phyloP scores from a whole-genome alignment of 2,329 filamentous ascomycete genomes.

The Graphilbum sp. region DNA sequence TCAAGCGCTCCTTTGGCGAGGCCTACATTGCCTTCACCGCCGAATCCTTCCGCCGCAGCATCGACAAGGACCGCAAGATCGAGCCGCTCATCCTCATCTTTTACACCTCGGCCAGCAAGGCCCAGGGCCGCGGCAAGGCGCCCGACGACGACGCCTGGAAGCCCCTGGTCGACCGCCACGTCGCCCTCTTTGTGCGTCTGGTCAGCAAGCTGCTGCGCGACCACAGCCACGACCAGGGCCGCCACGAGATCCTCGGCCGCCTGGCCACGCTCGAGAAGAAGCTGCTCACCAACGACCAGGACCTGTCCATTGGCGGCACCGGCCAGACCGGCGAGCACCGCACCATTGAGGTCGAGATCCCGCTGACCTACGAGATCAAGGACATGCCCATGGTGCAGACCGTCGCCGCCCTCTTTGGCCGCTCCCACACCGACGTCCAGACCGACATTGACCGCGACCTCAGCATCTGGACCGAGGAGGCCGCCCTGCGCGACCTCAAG shows the following conservation, averaged over 20 bases:
- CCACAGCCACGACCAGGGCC: conserved; percentile 70
- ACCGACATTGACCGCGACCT: conserved; percentile 73
- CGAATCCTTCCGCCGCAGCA: conserved; percentile 69
- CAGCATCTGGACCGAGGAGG: conserved; percentile 75
- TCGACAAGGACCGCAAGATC: conserved; percentile 85
- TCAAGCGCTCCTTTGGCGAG: conserved; percentile 87
- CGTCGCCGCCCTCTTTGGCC: conserved; percentile 73
- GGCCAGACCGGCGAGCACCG: conserved; percentile 42
- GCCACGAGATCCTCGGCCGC: conserved; percentile 66
- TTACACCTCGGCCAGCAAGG: conserved; percentile 86
- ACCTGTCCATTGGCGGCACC: conserved; percentile 51
- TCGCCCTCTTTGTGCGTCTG: conserved; percentile 84
- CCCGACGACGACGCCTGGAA: conserved; percentile 81
- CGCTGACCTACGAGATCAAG: conserved; percentile 81
- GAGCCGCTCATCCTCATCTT: conserved; percentile 93
- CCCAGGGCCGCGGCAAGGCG: conserved; percentile 55
- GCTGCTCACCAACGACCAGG: conserved; percentile 83
- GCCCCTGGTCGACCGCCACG: conserved; percentile 78
- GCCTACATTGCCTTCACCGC: conserved; percentile 91
- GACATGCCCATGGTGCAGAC: conserved; percentile 90
- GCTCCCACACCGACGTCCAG: conserved; percentile 66
- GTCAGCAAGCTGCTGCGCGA: conserved; percentile 66
- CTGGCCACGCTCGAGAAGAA: conserved; percentile 80
- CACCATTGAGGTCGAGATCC: conserved; percentile 66
- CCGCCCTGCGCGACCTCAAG: conserved; percentile 81